phyloP scores from a whole-genome alignment of 805 yeast species.

The Kodamaea nitidulidarum region DNA sequence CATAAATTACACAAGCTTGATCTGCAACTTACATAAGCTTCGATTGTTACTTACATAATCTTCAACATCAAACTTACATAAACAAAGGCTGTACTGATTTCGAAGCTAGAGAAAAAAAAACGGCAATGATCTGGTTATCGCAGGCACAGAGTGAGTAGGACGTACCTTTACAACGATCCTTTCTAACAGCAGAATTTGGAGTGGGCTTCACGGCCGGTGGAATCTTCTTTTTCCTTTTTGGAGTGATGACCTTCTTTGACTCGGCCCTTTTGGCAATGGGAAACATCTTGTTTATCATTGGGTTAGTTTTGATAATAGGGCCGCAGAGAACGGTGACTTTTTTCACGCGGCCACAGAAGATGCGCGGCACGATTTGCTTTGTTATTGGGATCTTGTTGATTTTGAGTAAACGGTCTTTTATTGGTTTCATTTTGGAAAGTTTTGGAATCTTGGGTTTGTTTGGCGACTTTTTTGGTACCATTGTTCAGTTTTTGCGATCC shows the following conservation, averaged over 20 bases:
- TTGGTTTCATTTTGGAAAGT: conserved; percentile 81
- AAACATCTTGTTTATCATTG: conserved; percentile 74
- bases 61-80: too few relatives aligned
- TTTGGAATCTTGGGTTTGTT: conserved; percentile 87
- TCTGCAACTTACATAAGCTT: too few relatives aligned
- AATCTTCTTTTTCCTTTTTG: conserved; percentile 70
- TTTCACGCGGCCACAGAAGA: conserved; percentile 81
- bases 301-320: conserved; percentile 82
- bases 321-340: conserved; percentile 76
- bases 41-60: too few relatives aligned
- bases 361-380: conserved; percentile 84
- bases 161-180: conserved; percentile 16
- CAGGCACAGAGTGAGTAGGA: conserved; percentile 63
- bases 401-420: conserved; percentile 67
- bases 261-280: conserved; percentile 87
- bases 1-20: too few relatives aligned
- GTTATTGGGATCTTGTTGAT: conserved; percentile 71
- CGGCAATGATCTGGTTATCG: conserved; percentile 61
- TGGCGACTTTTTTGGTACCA: conserved; percentile 90
- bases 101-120: conserved; percentile 2
- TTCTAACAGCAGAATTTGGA: conserved; percentile 61
- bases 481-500: conserved; percentile 80
- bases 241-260: conserved; percentile 83
- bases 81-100: background rate
- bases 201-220: conserved; percentile 91